These are phyloP conservation scores for Lentithecium fluviatile DNA, from an alignment of 495 filamentous ascomycete species.

Conservation along the genomic window DNA sequence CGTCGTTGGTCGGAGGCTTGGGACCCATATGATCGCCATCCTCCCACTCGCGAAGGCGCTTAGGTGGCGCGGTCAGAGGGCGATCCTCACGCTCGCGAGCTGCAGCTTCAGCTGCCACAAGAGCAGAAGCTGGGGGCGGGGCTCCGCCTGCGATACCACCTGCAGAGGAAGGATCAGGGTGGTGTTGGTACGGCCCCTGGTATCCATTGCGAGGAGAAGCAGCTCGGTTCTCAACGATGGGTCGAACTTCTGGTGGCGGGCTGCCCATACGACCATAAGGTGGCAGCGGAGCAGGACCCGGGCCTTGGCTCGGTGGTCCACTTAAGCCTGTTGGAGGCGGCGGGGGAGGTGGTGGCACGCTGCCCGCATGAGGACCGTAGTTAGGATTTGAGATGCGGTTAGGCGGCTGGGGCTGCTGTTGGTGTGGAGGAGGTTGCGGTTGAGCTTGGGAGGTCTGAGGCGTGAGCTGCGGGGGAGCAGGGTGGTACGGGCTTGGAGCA, in stretches of 20 bases:
- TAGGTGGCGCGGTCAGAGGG: constrained; percentile 68
- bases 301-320: constrained; percentile 40
- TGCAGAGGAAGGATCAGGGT: constrained; percentile 62
- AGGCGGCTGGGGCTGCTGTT: constrained; percentile 42
- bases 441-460: constrained; percentile 46
- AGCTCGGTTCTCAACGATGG: constrained; percentile 79
- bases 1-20: constrained; percentile 77
- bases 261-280: constrained; percentile 65
- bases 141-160: constrained; percentile 74
- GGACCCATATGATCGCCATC: constrained; percentile 70
- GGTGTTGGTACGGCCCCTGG: constrained; percentile 74
- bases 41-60: constrained; percentile 88
- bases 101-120: constrained; percentile 71
- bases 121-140: constrained; percentile 69
- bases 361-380: constrained; percentile 55
- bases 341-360: constrained; percentile 58
- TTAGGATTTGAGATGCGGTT: constrained; percentile 69
- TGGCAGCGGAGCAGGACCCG: constrained; percentile 41
- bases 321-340: constrained; percentile 56
- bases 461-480: constrained; percentile 61
- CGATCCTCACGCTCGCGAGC: constrained; percentile 82
- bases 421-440: constrained; percentile 29
- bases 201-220: constrained; percentile 82
- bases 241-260: constrained; percentile 79
- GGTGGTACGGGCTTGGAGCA: constrained; percentile 62